Conservation (phyloP, 1,284 basidiomycete species). For the Ceratobasidium sp. region DNA sequence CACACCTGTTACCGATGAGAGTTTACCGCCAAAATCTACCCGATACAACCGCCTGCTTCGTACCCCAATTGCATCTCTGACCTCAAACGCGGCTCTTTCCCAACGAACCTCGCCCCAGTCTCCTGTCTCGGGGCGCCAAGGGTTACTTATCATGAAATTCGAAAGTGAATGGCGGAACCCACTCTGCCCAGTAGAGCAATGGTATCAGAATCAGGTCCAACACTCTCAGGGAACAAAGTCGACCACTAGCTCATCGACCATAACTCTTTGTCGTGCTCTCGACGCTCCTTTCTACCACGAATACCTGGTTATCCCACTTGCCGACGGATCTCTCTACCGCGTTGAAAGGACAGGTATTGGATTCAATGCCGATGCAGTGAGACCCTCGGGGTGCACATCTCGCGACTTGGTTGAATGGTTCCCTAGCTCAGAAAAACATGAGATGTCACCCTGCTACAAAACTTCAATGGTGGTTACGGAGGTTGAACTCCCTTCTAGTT, state of each 20-base stretch:
- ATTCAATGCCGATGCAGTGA: not conserved
- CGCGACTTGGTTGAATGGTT: constrained; percentile 19
- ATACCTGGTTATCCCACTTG: constrained; percentile 6
- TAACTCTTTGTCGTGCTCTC: constrained; percentile 4
- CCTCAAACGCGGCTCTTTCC: no score
- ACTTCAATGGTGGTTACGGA: not conserved
- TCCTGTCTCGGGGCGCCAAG: not conserved
- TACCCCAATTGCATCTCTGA: no score
- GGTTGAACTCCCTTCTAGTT: not conserved
- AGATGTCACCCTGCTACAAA: no score
- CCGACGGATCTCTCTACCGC: not conserved
- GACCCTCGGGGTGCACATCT: not conserved
- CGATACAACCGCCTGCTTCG: no score
- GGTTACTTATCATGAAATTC: not conserved
- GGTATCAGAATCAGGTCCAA: constrained; percentile 19
- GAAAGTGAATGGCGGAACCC: not conserved
- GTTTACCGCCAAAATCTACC: no score
- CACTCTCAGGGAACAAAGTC: not conserved
- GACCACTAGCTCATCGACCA: not conserved
- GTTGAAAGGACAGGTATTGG: constrained; percentile 22
- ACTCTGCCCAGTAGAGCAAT: constrained; percentile 16
- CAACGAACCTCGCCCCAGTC: no score
- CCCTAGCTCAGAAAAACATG: not conserved
- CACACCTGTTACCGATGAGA: no score
- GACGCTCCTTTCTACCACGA: constrained; percentile 23